phyloP scores from a whole-genome alignment of 2,329 filamentous ascomycete genomes.

The Ascochyta viciae-villosae region DNA sequence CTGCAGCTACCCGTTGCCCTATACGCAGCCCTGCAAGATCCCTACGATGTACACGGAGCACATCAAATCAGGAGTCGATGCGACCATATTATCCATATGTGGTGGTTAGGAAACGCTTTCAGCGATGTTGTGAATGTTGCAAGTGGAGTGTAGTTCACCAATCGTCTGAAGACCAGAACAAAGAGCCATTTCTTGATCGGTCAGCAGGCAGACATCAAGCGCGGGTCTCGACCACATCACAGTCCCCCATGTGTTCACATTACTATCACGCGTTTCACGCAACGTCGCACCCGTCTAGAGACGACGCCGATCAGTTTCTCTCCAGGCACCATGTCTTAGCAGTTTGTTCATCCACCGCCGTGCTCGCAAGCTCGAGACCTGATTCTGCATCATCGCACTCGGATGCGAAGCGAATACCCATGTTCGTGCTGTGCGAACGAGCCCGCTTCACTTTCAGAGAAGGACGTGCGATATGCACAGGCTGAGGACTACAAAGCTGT shows the following conservation, averaged over 20 bases:
- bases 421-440: not conserved
- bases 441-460: not conserved
- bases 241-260: not conserved
- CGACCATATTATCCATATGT: not conserved
- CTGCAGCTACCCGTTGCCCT: not conserved
- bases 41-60: not conserved
- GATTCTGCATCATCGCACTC: not conserved
- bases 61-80: not conserved
- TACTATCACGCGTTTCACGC: not conserved
- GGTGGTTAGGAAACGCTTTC: not conserved
- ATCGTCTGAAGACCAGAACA: not conserved
- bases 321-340: not conserved
- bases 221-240: not conserved
- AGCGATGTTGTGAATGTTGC: not conserved
- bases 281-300: not conserved
- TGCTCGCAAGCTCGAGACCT: not conserved
- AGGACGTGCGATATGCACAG: not conserved
- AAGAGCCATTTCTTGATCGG: not conserved
- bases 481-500: too few relatives aligned
- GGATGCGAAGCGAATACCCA: not conserved
- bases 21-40: not conserved
- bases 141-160: not conserved
- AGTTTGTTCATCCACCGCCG: not conserved
- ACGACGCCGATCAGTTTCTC: not conserved
- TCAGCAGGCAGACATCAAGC: not conserved